phyloP scores from a whole-genome alignment of 805 yeast species.

The Lachancea kluyveri region DNA sequence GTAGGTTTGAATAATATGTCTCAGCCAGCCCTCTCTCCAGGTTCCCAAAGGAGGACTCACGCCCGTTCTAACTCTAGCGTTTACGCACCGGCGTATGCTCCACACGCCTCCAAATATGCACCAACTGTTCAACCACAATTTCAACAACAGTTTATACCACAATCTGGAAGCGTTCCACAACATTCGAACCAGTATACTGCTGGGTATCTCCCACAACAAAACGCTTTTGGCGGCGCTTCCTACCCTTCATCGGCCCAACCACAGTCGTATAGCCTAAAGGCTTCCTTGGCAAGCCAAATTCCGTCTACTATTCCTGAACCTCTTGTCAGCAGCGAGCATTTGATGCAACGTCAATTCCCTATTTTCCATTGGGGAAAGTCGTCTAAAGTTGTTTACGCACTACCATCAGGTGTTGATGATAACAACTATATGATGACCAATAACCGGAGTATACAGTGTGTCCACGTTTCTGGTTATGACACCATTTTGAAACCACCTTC shows the following conservation, averaged over 20 bases:
- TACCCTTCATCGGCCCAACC: not conserved
- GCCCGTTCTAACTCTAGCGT: slow-evolving; percentile 29
- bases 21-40: slow-evolving; percentile 4
- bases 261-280: not conserved
- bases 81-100: slow-evolving; percentile 26
- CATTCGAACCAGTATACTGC: not conserved
- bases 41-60: slow-evolving; percentile 17
- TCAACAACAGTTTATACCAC: slow-evolving; percentile 10
- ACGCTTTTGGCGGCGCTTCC: slow-evolving; percentile 3
- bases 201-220: slow-evolving; percentile 13
- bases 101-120: slow-evolving; percentile 33
- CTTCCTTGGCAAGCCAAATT: no score
- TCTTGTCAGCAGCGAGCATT: slow-evolving; percentile 45
- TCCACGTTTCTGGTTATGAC: slow-evolving; percentile 35
- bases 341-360: slow-evolving; percentile 64
- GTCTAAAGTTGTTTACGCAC: slow-evolving; percentile 37
- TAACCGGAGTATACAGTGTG: slow-evolving; percentile 9
- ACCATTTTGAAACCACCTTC: slow-evolving; percentile 30
- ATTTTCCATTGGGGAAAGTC: slow-evolving; percentile 60
- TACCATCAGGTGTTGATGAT: slow-evolving; percentile 31
- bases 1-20: slow-evolving; percentile 10
- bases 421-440: slow-evolving; percentile 6
- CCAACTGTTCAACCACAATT: slow-evolving; percentile 31
- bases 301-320: no score
- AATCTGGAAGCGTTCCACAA: no score